Base-by-base conservation (phyloP, 306 rosid genomes). In the Sphenostylis stenocarpa region DNA sequence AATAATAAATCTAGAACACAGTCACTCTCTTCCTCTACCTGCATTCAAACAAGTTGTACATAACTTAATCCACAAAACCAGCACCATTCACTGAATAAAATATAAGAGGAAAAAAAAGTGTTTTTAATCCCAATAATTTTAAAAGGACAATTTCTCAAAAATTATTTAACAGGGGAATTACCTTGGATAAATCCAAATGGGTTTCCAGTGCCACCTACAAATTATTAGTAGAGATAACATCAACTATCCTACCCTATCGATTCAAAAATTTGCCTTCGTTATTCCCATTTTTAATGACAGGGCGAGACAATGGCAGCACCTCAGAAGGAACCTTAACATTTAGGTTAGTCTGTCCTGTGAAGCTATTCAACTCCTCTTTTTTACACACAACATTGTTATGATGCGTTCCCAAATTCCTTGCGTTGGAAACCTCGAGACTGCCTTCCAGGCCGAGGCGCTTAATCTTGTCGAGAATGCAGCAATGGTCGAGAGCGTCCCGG, bases 401-500 rank as follows among this genome's bases (percentile, higher is more conserved):
- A 67, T 43, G 65, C 12, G 10, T 51, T 5, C 29, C 64, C 41
- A 81, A 7, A 81, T 67, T 82, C 33, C 66, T 70, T 1, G 84
- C 69, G 39, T 84, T 84, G 14, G 85, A 77, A 75, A 79, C 88
- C 77, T 76, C 82, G 9, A 71, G 11, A 0, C 28, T 7, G 28
- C 58, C 31, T 5, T 12, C 3, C 80, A 80, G 24, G 48, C 84
- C 70, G 1, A 61, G 13, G 10, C 67, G 88, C 61, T 75, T 80
- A 62, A 51, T 24, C 68, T 47, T 75, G 13, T 77, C 75, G 41
- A 87, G 55, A 2, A 55, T 6, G 11, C 74, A 77, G 19, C 83
- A 77, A 20, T 79, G 82, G 5, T 87, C 84, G 31, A 94, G 23
- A 3, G 92, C 86, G 11, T 94, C 97, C 43, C 80, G 80, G 0